Evolutionary conservation across 805 yeast species (phyloP).

Genomic region (Candida morakotiae): DNA sequence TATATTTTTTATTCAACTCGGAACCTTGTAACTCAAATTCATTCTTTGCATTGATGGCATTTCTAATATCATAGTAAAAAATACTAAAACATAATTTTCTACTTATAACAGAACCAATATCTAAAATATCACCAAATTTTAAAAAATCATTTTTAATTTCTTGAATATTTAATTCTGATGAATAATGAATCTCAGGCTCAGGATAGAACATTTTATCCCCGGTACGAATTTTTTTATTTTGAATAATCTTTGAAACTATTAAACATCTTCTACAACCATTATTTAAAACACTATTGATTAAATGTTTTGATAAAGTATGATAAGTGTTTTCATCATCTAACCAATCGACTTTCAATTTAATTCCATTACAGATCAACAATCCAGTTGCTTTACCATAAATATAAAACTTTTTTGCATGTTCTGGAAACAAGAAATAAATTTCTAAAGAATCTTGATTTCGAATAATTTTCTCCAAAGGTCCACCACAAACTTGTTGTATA

Average conservation of each 20-base stretch:
- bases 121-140: constrained; percentile 56
- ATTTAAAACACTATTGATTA: constrained; percentile 28
- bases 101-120: constrained; percentile 63
- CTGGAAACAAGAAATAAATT: constrained; percentile 48
- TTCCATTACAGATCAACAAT: constrained; percentile 57
- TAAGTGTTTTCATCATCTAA: constrained; percentile 21
- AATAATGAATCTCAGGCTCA: constrained; percentile 38
- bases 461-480: constrained; percentile 57
- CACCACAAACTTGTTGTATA: constrained; percentile 59
- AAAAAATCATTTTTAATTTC: constrained; percentile 48
- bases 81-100: constrained; percentile 58
- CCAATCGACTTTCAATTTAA: constrained; percentile 47
- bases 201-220: constrained; percentile 33
- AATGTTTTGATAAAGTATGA: constrained; percentile 16
- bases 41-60: constrained; percentile 58
- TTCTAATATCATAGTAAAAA: constrained; percentile 52
- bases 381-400: constrained; percentile 46
- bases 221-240: constrained; percentile 19
- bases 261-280: constrained; percentile 55
- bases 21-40: constrained; percentile 32
- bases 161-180: constrained; percentile 40
- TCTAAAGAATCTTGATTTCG: constrained; percentile 29
- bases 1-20: constrained; percentile 41
- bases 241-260: constrained; percentile 30
- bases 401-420: constrained; percentile 53